Conservation (phyloP, 306 rosid genomes). For the Casuarina equisetifolia region DNA sequence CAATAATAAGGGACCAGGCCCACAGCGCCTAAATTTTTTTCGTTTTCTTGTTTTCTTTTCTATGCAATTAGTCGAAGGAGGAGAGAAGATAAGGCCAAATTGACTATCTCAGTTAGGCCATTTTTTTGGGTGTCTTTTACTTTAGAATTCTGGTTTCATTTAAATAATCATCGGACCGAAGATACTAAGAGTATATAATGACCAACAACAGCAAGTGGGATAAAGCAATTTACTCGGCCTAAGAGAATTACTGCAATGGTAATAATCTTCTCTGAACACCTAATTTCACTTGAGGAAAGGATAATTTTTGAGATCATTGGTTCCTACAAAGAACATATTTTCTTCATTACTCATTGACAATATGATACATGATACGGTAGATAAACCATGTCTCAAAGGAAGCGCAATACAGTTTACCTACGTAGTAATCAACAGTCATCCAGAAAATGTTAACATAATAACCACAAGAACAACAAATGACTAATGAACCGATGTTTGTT, state of each 20-base stretch:
- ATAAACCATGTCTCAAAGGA: neutral
- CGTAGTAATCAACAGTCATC: neutral
- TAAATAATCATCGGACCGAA: neutral
- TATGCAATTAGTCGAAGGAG: neutral
- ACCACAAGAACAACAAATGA: neutral
- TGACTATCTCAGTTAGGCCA: neutral
- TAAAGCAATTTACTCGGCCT: conserved; percentile 60
- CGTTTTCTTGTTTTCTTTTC: too few species aligned
- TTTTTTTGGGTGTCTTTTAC: neutral
- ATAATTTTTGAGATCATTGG: conserved; percentile 97
- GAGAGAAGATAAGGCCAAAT: neutral
- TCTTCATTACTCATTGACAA: neutral
- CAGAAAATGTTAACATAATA: neutral
- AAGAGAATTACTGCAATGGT: conserved; percentile 89
- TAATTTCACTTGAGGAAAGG: conserved; percentile 72
- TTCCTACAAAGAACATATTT: conserved; percentile 48
- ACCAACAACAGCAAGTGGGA: neutral
- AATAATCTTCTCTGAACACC: conserved; percentile 89
- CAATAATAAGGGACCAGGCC: neutral
- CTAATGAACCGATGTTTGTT: neutral
- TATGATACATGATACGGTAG: neutral
- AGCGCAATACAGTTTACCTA: neutral
- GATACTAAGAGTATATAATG: neutral
- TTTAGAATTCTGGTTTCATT: neutral
- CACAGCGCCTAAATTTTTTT: neutral